Conservation (phyloP, 306 rosid species). For the Argentina anserina region DNA sequence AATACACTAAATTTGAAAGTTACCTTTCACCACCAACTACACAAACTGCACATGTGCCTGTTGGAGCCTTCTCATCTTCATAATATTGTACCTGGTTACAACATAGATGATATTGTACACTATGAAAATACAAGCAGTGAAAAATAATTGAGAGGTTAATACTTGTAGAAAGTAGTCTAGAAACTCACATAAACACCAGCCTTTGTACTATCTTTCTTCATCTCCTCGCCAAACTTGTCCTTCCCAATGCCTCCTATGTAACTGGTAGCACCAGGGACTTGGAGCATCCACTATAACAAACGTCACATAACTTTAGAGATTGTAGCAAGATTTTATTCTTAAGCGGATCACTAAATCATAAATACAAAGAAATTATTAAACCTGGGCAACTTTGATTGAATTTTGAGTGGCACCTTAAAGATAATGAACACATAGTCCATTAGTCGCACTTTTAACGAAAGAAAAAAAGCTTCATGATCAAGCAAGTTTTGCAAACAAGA, state of each 20-base stretch:
- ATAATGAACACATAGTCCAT: not conserved
- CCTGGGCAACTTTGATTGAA: slow-evolving; percentile 92
- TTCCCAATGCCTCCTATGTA: slow-evolving; percentile 92
- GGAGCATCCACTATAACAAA: slow-evolving; percentile 77
- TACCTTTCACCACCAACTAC: slow-evolving; percentile 91
- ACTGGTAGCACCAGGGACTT: slow-evolving; percentile 80
- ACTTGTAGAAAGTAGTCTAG: too few relatives aligned
- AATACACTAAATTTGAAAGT: not conserved
- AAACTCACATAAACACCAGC: slow-evolving; percentile 83
- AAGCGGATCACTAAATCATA: not conserved
- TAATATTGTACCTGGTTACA: slow-evolving; percentile 72
- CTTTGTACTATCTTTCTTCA: slow-evolving; percentile 58
- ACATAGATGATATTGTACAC: not conserved
- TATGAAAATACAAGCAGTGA: not conserved
- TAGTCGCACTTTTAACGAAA: not conserved
- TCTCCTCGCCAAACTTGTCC: slow-evolving; percentile 88
- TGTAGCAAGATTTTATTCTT: not conserved
- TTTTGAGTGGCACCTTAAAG: slow-evolving; percentile 85
- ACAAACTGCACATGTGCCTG: slow-evolving; percentile 98
- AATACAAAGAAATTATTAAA: slow-evolving; percentile 26
- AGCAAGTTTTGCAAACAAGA: not conserved
- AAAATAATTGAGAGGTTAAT: slow-evolving; percentile 12
- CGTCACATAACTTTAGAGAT: not conserved
- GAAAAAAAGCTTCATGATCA: not conserved
- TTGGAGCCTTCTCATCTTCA: slow-evolving; percentile 75